Evolutionary conservation across 2,329 filamentous ascomycete genomes (phyloP).

Genomic region (Triangularia setosa): DNA sequence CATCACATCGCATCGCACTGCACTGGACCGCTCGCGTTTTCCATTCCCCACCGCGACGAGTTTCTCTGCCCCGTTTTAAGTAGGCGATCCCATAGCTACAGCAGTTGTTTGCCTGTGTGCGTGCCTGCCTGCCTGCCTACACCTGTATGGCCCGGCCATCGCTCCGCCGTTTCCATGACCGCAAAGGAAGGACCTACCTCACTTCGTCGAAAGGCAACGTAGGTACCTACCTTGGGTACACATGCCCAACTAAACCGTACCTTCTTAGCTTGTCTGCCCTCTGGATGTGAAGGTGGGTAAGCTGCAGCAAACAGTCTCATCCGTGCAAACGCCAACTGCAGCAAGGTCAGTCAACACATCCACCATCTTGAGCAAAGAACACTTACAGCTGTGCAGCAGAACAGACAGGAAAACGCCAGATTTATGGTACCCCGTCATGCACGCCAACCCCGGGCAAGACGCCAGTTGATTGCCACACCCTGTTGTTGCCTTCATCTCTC

Average conservation of each 20-base stretch:
- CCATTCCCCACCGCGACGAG: background rate
- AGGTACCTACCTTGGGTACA: too few species aligned
- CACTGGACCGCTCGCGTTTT: background rate
- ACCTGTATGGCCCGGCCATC: slow-evolving; percentile 1
- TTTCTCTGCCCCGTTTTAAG: background rate
- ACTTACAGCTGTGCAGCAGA: background rate
- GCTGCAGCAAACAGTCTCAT: slow-evolving; percentile 14
- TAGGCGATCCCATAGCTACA: background rate
- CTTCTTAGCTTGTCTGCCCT: background rate
- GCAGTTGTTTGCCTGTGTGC: background rate
- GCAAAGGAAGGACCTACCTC: background rate
- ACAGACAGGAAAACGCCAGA: background rate
- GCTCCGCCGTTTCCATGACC: background rate
- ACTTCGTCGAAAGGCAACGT: background rate
- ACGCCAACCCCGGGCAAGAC: background rate
- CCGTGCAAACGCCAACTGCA: slow-evolving; percentile 5
- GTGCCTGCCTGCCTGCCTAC: background rate
- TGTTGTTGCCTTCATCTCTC: background rate
- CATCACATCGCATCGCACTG: background rate
- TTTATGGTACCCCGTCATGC: background rate
- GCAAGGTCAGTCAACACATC: background rate
- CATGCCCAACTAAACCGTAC: background rate
- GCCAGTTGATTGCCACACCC: background rate
- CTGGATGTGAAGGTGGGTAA: slow-evolving; percentile 4
- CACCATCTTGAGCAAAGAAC: background rate